These are phyloP conservation scores for Mycosphaerella arachidis DNA, from an alignment of 2,329 filamentous ascomycete species.

Conservation along the genomic window DNA sequence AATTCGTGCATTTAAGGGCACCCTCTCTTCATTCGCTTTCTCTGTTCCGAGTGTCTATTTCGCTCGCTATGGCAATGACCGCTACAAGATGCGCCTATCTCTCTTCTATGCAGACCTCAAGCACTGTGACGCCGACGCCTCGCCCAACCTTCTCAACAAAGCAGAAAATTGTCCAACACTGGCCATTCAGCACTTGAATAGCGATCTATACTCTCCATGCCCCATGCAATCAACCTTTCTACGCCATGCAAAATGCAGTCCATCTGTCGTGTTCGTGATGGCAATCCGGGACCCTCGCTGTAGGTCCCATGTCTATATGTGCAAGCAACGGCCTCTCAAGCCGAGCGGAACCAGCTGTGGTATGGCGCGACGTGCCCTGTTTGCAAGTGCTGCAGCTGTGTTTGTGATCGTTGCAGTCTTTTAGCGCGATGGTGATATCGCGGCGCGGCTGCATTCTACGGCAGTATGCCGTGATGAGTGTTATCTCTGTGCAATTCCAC, in stretches of 20 bases:
- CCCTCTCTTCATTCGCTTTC: too few relatives aligned
- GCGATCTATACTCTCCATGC: conserved; percentile 10
- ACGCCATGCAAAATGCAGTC: not conserved
- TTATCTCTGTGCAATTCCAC: not conserved
- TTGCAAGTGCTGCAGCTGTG: not conserved
- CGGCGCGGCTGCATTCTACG: not conserved
- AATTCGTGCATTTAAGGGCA: too few relatives aligned
- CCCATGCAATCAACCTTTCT: not conserved
- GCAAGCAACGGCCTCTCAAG: not conserved
- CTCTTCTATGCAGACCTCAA: not conserved
- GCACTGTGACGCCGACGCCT: not conserved
- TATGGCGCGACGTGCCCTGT: not conserved
- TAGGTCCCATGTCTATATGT: conserved; percentile 1
- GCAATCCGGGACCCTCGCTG: not conserved
- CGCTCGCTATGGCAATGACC: not conserved
- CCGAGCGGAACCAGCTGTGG: too few relatives aligned
- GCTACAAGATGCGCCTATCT: not conserved
- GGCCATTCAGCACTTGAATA: conserved; percentile 32
- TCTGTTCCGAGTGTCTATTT: too few relatives aligned
- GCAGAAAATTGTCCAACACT: not conserved
- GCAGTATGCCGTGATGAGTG: not conserved
- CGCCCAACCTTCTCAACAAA: not conserved
- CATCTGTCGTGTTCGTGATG: not conserved
- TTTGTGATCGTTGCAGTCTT: conserved; percentile 1
- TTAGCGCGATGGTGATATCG: not conserved